phyloP scores from a whole-genome alignment of 352 stramenopile genomes.

The Pythium sukuiense region DNA sequence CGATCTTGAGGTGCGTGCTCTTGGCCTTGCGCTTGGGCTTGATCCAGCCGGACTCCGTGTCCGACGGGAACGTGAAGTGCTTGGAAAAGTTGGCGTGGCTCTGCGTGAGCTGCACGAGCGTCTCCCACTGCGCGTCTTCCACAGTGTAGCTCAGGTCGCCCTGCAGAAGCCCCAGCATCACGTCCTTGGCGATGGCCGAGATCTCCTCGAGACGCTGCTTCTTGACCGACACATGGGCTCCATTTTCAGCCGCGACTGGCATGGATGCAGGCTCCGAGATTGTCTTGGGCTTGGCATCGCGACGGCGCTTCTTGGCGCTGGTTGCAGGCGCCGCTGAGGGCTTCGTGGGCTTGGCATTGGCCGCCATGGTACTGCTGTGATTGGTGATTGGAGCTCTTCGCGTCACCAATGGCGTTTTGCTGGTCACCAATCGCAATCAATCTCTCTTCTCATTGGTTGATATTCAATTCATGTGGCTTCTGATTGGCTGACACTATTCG shows the following conservation, averaged over 20 bases:
- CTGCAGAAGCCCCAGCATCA: slow-evolving; percentile 66
- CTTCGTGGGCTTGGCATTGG: slow-evolving; percentile 12
- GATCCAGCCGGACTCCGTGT: slow-evolving; percentile 48
- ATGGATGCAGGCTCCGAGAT: not conserved
- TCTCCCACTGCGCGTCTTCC: slow-evolving; percentile 59
- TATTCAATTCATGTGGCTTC: not conserved
- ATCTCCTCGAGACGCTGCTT: slow-evolving; percentile 66
- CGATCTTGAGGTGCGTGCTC: slow-evolving; percentile 56
- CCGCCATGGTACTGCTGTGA: slow-evolving; percentile 9
- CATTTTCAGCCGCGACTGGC: not conserved
- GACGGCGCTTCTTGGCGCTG: slow-evolving; percentile 38
- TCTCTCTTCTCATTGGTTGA: not conserved
- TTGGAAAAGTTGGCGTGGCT: slow-evolving; percentile 55
- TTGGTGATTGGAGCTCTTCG: slow-evolving; percentile 1
- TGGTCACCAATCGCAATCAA: slow-evolving; percentile 24
- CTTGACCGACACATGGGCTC: slow-evolving; percentile 35
- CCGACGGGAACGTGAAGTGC: slow-evolving; percentile 54
- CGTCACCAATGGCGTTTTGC: slow-evolving; percentile 3
- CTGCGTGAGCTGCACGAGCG: slow-evolving; percentile 68
- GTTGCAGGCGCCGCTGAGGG: not conserved
- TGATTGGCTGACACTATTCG: slow-evolving; percentile 9
- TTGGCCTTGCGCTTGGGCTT: slow-evolving; percentile 65
- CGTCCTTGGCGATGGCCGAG: slow-evolving; percentile 63
- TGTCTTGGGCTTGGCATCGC: slow-evolving; percentile 17
- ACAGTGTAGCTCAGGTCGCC: slow-evolving; percentile 61